A percentile compares a stretch with the other conserved stretches of the same genome.
Evolutionary conservation across 2,329 filamentous ascomycete species (phyloP).

Genomic region (Mycocentrospora acerina): DNA sequence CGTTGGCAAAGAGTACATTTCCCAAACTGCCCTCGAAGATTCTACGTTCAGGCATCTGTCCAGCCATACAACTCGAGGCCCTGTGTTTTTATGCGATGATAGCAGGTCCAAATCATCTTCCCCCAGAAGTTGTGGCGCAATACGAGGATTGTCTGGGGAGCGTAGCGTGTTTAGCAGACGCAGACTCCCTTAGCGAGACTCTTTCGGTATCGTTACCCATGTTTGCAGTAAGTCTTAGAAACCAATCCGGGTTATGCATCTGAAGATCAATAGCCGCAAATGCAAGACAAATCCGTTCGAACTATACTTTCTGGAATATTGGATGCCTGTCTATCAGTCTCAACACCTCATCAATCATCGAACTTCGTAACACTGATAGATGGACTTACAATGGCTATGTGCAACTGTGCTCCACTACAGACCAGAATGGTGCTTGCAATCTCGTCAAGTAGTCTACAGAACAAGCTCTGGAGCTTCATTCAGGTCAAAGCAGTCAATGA

Average conservation of each 20-base stretch:
- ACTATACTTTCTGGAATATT: conserved; percentile 18
- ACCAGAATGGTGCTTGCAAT: conserved; percentile 24
- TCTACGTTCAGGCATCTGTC: conserved; percentile 18
- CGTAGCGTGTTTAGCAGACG: conserved; percentile 9
- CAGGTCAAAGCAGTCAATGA: not conserved
- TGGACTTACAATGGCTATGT: conserved; percentile 14
- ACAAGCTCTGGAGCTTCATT: conserved; percentile 21
- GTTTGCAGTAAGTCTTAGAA: conserved; percentile 27
- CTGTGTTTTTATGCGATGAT: conserved; percentile 32
- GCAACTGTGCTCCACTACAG: conserved; percentile 16
- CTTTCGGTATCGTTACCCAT: conserved; percentile 26
- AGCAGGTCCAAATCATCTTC: conserved; percentile 18
- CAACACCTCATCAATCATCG: conserved; percentile 6
- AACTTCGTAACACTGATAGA: conserved; percentile 18
- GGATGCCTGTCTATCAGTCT: conserved; percentile 10
- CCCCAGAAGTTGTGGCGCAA: conserved; percentile 17
- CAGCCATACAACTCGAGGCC: conserved; percentile 31
- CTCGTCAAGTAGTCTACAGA: conserved; percentile 27
- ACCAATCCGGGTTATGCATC: not conserved
- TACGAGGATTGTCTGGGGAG: conserved; percentile 23
- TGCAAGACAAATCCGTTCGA: conserved; percentile 16
- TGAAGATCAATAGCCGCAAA: conserved; percentile 18
- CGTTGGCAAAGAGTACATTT: conserved; percentile 19
- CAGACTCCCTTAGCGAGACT: conserved; percentile 15
- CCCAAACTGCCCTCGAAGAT: conserved; percentile 33